A percentile compares a stretch with the other conserved stretches of the same genome.
Evolutionary conservation across 2,329 filamentous ascomycete species (phyloP).

Genomic region (Alternaria hordeiaustralica): DNA sequence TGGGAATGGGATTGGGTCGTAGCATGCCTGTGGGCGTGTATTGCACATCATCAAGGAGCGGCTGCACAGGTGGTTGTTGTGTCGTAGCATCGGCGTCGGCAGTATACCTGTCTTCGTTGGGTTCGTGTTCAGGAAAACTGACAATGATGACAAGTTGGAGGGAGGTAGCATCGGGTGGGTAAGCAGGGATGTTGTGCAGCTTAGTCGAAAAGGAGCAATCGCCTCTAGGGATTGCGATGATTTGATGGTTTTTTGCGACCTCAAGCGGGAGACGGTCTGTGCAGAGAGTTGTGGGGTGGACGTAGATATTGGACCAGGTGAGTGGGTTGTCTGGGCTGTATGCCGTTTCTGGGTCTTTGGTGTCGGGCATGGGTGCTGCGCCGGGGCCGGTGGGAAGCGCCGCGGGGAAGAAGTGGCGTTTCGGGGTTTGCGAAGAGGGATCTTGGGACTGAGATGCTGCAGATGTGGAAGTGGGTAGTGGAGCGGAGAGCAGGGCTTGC

Average conservation of each 20-base stretch:
- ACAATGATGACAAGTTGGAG: slow-evolving; percentile 85
- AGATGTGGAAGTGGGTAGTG: slow-evolving; percentile 23
- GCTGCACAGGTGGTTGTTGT: slow-evolving; percentile 58
- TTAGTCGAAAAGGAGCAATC: slow-evolving; percentile 86
- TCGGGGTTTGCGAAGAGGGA: slow-evolving; percentile 18
- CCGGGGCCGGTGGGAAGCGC: slow-evolving; percentile 66
- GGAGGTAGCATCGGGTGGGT: slow-evolving; percentile 64
- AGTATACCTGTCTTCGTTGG: slow-evolving; percentile 25
- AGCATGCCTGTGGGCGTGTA: slow-evolving; percentile 71
- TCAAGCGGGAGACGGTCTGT: slow-evolving; percentile 60
- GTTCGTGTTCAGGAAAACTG: slow-evolving; percentile 63
- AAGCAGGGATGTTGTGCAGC: slow-evolving; percentile 81
- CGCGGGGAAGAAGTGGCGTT: slow-evolving; percentile 51
- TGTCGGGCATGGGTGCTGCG: slow-evolving; percentile 72
- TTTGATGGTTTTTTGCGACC: slow-evolving; percentile 66
- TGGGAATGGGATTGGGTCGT: slow-evolving; percentile 74
- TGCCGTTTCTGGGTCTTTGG: slow-evolving; percentile 50
- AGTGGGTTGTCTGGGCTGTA: slow-evolving; percentile 54
- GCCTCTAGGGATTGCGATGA: slow-evolving; percentile 83
- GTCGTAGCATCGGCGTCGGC: background rate
- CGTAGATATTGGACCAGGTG: slow-evolving; percentile 73
- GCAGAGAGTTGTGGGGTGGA: slow-evolving; percentile 72
- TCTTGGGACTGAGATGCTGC: slow-evolving; percentile 9
- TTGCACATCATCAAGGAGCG: slow-evolving; percentile 78
- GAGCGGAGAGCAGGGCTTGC: slow-evolving; percentile 42